Base-by-base conservation (phyloP, 2,329 filamentous ascomycete genomes). In the Botrytis porri region DNA sequence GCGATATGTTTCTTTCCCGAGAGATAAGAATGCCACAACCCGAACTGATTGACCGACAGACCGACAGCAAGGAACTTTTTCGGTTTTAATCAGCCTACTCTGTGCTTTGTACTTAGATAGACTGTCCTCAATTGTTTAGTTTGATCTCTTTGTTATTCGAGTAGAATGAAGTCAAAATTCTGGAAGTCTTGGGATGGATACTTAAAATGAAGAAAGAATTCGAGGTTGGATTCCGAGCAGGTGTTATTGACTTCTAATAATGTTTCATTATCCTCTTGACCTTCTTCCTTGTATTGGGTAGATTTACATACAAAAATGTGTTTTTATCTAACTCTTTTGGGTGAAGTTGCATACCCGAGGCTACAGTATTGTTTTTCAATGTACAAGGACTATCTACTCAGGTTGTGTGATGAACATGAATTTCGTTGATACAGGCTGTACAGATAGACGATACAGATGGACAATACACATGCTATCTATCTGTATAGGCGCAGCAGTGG, bases 341-440 rank as follows among this genome's bases (percentile, higher is more conserved):
- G 48, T 57, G 10, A 67, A n/a, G 48, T 37, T 67, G 65, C 48
- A 67, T 67, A 67, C n/a, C 65, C 65, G 35, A 67, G 48, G 64
- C 64, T 67, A 41, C 35, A 29, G 9, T 29, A 16, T 54, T 41
- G 3, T 29, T 67, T 20, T 14, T 67, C 18, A 9, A 14, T 65
- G 62, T 35, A 35, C 14, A 45, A 32, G n/a, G 39, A 32, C 35
- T 61, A 16, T 54, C 51, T 22, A 37, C 59, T 37, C 22, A 37
- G 29, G 35, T 20, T 39, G 35, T 10, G n/a, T 45, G 61, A 22
- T 43, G n/a, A 32, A 18, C 22, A 25, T 5, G 9, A 20, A 14
- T 41, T 32, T 43, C 16, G 57, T 37, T 60, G 57, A 51, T 51
- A 14, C 25, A 12, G 12, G 25, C 25, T 14, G 25, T 51, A 51